These are phyloP conservation scores for Pythium rishiriense DNA, from an alignment of 352 stramenopile genomes.

Conservation along the genomic window DNA sequence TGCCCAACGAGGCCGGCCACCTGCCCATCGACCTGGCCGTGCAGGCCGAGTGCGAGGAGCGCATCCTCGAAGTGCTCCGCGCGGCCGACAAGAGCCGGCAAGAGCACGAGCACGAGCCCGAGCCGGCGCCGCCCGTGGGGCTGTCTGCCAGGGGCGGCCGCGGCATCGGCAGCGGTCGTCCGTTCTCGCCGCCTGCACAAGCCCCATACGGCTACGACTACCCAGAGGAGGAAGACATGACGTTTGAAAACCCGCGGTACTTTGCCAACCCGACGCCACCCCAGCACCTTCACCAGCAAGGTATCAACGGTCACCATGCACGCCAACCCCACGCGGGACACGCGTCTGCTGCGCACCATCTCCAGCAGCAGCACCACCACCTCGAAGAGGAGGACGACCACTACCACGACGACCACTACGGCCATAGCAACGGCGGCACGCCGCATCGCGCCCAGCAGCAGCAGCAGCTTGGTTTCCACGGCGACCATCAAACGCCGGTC, in stretches of 20 bases:
- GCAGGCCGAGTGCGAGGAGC: constrained; percentile 73
- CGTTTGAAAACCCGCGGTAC: constrained; percentile 31
- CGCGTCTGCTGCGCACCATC: not conserved
- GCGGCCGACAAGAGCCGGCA: constrained; percentile 45
- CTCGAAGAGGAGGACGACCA: not conserved
- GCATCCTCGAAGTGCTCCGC: constrained; percentile 69
- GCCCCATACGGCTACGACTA: constrained; percentile 22
- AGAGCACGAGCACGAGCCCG: constrained; percentile 38
- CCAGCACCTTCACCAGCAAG: not conserved
- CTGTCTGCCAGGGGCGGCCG: not conserved
- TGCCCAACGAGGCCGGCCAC: constrained; percentile 75
- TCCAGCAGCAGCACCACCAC: not conserved
- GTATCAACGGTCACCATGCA: not conserved
- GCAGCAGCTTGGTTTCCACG: constrained; percentile 1
- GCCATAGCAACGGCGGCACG: not conserved
- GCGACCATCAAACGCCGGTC: constrained; percentile 11
- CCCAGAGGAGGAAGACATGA: constrained; percentile 38
- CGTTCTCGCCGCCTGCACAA: constrained; percentile 3
- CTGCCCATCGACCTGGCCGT: constrained; percentile 72
- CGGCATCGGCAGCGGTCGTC: not conserved
- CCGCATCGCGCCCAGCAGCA: not conserved
- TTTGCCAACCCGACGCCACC: constrained; percentile 13
- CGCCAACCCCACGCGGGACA: constrained; percentile 1
- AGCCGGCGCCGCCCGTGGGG: constrained; percentile 4
- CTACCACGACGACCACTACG: not conserved